phyloP scores from a whole-genome alignment of 352 stramenopile species.

The Pythium utonaiense region DNA sequence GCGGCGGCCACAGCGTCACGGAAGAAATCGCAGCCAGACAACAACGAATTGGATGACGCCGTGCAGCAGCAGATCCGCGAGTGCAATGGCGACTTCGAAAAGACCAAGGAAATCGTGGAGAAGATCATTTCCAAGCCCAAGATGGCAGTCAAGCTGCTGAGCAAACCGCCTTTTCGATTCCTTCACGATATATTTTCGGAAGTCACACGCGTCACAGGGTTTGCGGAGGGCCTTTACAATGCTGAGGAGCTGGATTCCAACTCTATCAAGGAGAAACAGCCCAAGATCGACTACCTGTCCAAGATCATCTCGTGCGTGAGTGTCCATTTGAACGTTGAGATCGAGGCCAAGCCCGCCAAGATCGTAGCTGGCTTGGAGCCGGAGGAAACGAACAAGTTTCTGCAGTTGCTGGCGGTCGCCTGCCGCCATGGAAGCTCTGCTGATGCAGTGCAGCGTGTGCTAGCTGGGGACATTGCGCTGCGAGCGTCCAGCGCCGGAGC shows the following conservation, averaged over 20 bases:
- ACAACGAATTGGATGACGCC: conserved; percentile 46
- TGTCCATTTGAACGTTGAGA: conserved; percentile 75
- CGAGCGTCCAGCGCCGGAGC: conserved; percentile 26
- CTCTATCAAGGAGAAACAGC: conserved; percentile 91
- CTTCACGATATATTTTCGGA: conserved; percentile 84
- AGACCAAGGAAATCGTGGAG: conserved; percentile 70
- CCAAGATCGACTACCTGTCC: conserved; percentile 89
- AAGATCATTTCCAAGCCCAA: conserved; percentile 84
- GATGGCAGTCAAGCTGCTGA: conserved; percentile 78
- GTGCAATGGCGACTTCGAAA: conserved; percentile 74
- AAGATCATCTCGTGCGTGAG: conserved; percentile 91
- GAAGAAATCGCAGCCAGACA: conserved; percentile 37
- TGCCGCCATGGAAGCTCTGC: conserved; percentile 57
- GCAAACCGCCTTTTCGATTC: conserved; percentile 87
- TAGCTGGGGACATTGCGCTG: conserved; percentile 49
- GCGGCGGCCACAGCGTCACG: conserved; percentile 16
- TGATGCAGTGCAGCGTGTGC: conserved; percentile 68
- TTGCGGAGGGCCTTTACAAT: conserved; percentile 81
- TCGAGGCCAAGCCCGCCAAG: conserved; percentile 80
- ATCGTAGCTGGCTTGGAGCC: conserved; percentile 92
- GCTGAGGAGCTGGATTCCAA: conserved; percentile 88
- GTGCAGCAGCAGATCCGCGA: conserved; percentile 56
- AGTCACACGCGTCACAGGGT: conserved; percentile 74
- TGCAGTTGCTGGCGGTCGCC: conserved; percentile 88
- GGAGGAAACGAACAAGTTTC: conserved; percentile 92